Base-by-base conservation (phyloP, 352 stramenopile genomes). In the Pythium brassicae region DNA sequence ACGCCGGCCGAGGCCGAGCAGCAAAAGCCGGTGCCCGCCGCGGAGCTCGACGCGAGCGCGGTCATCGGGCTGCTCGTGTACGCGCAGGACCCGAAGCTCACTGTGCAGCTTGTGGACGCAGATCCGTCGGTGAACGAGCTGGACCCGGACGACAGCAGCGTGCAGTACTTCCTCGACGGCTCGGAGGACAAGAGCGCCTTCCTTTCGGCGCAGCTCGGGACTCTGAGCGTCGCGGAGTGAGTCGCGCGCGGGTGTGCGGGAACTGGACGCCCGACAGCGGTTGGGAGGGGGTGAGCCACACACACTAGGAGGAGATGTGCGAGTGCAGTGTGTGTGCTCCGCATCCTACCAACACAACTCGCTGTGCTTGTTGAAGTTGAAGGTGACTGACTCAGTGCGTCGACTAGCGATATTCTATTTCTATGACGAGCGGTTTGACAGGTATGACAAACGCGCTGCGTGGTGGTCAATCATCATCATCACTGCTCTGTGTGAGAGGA, bases 21-120 rank as follows among this genome's bases (percentile, higher is more conserved):
- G 6, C 43, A 37, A 34, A 53, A 59, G 53, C 43, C 34, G 3
- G 53, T 59, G 15, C 32, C 53, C 8, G 48, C 43, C 8, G 39
- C 45, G 15, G 66, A 74, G 23, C 32, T 57, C 20, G 64, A 74
- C 34, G 57, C 58, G 19, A 61, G 60, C 14, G 58, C 53, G 7
- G 56, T 69, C 12, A 47, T 78, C 23, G 70, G 69, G 14, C 47
- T 78, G 8, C 66, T 69, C 35, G 62, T 75, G 23, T 66, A 78
- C 46, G 62, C 69, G 10, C 63, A 66, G 48, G 69, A 77, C 47
- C 62, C 59, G 7, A 49, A 53, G 50, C 59, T 66, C 10, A 35
- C 48, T 50, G 61, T 69, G 17, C 42, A 59, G 23, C 53, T 66
- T 11, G 47, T 61, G 37, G 54, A 59, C 29, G 44, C 51, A 2